These are phyloP conservation scores for Gossypium mustelinum DNA, from an alignment of 345 rosid genomes.

Conservation along the genomic window DNA sequence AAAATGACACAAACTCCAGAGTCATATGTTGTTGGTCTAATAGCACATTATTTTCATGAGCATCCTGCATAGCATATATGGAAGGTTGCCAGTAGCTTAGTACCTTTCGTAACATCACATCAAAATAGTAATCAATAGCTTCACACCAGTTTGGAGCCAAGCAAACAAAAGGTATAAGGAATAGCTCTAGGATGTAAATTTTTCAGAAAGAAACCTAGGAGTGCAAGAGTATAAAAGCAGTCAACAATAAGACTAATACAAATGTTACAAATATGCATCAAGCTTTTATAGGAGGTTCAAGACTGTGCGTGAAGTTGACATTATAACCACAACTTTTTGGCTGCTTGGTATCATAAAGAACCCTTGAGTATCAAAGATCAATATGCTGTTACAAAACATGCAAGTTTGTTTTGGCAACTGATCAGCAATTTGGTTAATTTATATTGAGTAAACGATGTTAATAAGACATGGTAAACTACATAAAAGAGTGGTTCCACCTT, in stretches of 20 bases:
- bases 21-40: constrained; percentile 31
- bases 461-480: neutral
- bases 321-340: neutral
- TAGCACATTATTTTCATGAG: constrained; percentile 28
- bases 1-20: constrained; percentile 63
- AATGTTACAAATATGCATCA: neutral
- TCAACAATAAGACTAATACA: neutral
- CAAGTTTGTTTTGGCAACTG: neutral
- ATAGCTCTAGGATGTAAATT: neutral
- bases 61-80: constrained; percentile 39
- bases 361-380: neutral
- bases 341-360: neutral
- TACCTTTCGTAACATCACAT: constrained; percentile 6
- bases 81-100: constrained; percentile 2
- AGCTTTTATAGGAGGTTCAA: neutral
- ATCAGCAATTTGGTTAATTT: neutral
- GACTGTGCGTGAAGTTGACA: neutral
- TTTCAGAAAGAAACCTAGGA: neutral
- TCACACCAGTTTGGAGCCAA: neutral
- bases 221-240: neutral
- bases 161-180: neutral
- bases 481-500: neutral
- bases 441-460: neutral
- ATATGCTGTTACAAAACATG: neutral
- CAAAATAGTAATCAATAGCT: neutral